A percentile compares a stretch with the other conserved stretches of the same genome.
phyloP scores from a whole-genome alignment of 2,329 filamentous ascomycete species.

The Zelopaecilomyces penicillatus region DNA sequence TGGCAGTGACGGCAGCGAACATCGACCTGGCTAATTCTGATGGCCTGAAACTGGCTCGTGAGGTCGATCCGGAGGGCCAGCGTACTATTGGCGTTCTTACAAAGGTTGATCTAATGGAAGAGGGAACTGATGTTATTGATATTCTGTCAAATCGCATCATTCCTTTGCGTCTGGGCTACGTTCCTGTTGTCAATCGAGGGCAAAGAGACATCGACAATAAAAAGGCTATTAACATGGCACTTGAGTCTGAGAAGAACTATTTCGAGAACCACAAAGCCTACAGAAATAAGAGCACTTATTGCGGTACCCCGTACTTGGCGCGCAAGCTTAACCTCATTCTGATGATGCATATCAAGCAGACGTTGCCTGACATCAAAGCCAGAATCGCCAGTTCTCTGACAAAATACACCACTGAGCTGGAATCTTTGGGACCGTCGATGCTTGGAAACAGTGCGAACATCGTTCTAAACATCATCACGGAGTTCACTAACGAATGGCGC shows the following conservation, averaged over 20 bases:
- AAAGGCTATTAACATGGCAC: conserved; percentile 80
- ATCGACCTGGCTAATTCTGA: conserved; percentile 98
- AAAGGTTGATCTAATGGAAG: conserved; percentile 98
- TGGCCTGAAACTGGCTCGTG: conserved; percentile 87
- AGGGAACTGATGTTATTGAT: conserved; percentile 95
- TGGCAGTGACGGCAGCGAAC: conserved; percentile 94
- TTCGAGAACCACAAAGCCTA: conserved; percentile 99
- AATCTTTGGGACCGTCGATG: conserved; percentile 81
- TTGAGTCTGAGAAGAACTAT: conserved; percentile 92
- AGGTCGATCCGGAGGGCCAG: conserved; percentile 96
- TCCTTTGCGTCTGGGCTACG: conserved; percentile 86
- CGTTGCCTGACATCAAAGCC: conserved; percentile 94
- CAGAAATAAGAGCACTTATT: conserved; percentile 97
- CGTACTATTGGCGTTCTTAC: conserved; percentile 96
- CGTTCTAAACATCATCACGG: conserved; percentile 95
- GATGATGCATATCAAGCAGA: conserved; percentile 99
- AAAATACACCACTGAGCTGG: conserved; percentile 80
- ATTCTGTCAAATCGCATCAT: conserved; percentile 97
- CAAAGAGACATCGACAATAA: conserved; percentile 98
- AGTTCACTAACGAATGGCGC: conserved; percentile 96
- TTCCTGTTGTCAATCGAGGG: conserved; percentile 95
- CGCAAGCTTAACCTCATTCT: conserved; percentile 96
- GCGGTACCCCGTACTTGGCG: conserved; percentile 92
- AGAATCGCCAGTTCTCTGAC: conserved; percentile 88
- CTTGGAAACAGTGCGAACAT: conserved; percentile 95